Conservation (phyloP, 139 green algal genomes). For the Parachlorella kessleri region DNA sequence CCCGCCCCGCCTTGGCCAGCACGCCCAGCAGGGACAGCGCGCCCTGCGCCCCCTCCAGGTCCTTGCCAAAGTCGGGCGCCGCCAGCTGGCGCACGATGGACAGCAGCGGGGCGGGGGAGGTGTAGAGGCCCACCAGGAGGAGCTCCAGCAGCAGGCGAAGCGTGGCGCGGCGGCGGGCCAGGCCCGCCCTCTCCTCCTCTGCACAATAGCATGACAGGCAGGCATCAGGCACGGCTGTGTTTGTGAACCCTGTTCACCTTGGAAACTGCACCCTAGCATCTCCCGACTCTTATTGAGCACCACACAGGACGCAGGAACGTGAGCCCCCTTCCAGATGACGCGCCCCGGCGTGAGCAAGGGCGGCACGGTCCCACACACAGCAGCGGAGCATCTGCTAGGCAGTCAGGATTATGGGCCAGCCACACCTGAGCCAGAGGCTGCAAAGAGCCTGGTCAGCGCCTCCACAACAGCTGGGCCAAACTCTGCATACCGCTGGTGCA, state of each 20-base stretch:
- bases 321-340: too few relatives aligned
- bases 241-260: too few relatives aligned
- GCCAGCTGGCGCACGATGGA: slow-evolving; percentile 59
- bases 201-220: too few relatives aligned
- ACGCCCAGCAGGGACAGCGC: slow-evolving; percentile 67
- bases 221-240: too few relatives aligned
- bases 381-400: too few relatives aligned
- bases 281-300: too few relatives aligned
- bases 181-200: slow-evolving; percentile 54
- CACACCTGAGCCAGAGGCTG: not conserved
- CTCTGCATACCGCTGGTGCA: slow-evolving; percentile 89
- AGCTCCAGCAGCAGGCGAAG: slow-evolving; percentile 91
- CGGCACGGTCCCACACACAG: too few relatives aligned
- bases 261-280: too few relatives aligned
- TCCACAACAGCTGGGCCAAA: slow-evolving; percentile 58
- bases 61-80: slow-evolving; percentile 38
- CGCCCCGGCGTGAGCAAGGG: too few relatives aligned
- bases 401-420: too few relatives aligned
- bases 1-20: slow-evolving; percentile 68
- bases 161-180: slow-evolving; percentile 53
- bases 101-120: slow-evolving; percentile 55
- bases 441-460: slow-evolving; percentile 45
- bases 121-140: slow-evolving; percentile 68
- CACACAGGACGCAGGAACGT: too few relatives aligned
- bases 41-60: slow-evolving; percentile 57